Evolutionary conservation across 192 early-diverging fungal species (phyloP), one percentile per base, ranked within the genome.

Genomic region (Phlyctochytrium planicorne): DNA sequence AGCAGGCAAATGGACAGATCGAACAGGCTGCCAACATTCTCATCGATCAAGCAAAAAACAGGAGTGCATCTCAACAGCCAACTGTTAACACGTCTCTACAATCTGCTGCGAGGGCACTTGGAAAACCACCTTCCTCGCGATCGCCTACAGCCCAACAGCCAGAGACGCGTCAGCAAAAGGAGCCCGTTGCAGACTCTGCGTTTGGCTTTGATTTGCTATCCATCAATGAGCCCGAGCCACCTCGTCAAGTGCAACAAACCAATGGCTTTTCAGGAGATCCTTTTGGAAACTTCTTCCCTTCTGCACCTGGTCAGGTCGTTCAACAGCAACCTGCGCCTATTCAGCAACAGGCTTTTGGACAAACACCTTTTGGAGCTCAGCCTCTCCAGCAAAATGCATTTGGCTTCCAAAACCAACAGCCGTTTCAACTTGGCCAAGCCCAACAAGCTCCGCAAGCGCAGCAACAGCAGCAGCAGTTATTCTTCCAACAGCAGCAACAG

Each of bases 1-100:
- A 80, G 24, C 79, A 84, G 62, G 80, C 89, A 40, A 83, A 83
- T 34, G 93, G 92, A 23, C 87, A 93, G 71, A 72, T 93, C 1
- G 89, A 93, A 52, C 82, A 86, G 25, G 92, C 94, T 27, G 84
- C 78, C 24, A 85, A 78, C 34, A 71, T 90, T 30, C 69, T 91
- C 31, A 68, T 84, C 3, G 84, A 89, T 52, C 63, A 65, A n/a
- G 10, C 25, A 50, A 12, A 55, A 25, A 25, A 50, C 57, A 1
- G 52, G 52, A 30, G n/a, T 66, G 25, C 52, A 66, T 66, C 34
- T 66, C 20, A 56, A 53, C 34, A 29, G 30, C 35, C 57, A 53
- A 34, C 53, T n/a, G 47, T n/a, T 12, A 50, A n/a, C 47, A n/a
- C 47, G 47, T 50, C 47, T 16, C n/a, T n/a, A n/a, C 10, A 33